A percentile compares a stretch with the other conserved stretches of the same genome.
Evolutionary conservation across 2,329 filamentous ascomycete genomes (phyloP).

Genomic region (Ophiostoma himal-ulmi): DNA sequence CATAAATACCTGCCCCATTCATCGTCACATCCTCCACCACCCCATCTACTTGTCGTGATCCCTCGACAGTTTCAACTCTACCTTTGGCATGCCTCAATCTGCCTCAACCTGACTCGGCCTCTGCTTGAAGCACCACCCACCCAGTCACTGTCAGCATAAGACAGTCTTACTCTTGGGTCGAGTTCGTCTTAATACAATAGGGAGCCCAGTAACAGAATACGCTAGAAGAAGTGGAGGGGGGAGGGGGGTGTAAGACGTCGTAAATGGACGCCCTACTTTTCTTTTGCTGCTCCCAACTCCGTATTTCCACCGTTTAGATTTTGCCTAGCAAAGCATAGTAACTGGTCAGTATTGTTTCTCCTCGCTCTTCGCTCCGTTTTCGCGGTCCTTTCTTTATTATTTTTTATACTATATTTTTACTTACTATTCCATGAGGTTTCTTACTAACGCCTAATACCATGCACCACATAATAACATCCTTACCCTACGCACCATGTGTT

Average conservation of each 20-base stretch:
- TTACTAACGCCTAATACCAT: neutral
- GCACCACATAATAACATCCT: neutral
- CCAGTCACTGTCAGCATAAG: neutral
- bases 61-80: neutral
- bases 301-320: neutral
- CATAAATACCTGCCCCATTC: slow-evolving; percentile 2
- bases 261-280: neutral
- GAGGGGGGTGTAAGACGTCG: neutral
- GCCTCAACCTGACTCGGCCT: neutral
- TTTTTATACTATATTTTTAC: slow-evolving; percentile 3
- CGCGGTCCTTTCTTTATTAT: slow-evolving; percentile 14
- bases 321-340: too few species aligned
- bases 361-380: slow-evolving; percentile 13
- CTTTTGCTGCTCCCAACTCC: neutral
- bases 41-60: neutral
- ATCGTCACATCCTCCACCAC: neutral
- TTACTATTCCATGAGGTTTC: neutral
- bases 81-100: too few species aligned
- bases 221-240: slow-evolving; percentile 11
- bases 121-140: too few species aligned
- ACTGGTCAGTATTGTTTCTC: neutral
- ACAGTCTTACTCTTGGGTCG: neutral
- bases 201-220: neutral
- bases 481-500: slow-evolving; percentile 10
- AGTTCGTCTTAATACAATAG: neutral